phyloP scores from a whole-genome alignment of 2,329 filamentous ascomycete genomes.

The Sclerotinia subarctica region DNA sequence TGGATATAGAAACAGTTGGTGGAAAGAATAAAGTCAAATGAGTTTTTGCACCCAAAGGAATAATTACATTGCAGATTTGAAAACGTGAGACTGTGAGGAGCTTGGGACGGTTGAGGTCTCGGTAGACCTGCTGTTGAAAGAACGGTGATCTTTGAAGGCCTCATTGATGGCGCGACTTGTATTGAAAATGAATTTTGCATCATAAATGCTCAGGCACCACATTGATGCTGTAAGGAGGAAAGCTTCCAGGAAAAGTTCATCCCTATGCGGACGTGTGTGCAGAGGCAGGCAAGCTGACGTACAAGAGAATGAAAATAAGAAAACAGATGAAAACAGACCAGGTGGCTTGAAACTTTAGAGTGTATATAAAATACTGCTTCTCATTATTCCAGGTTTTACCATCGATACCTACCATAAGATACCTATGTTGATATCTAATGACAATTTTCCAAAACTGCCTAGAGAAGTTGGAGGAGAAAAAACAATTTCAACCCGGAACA shows the following conservation, averaged over 20 bases:
- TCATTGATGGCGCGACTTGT: neutral
- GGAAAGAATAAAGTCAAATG: neutral
- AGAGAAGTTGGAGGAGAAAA: neutral
- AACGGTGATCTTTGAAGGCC: neutral
- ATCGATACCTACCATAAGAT: too few relatives aligned
- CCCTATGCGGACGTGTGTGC: neutral
- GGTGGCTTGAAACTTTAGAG: too few relatives aligned
- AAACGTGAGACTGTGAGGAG: neutral
- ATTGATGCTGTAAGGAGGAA: neutral
- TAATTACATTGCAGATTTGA: neutral
- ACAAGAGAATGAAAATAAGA: neutral
- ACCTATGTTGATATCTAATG: neutral
- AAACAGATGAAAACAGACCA: too few relatives aligned
- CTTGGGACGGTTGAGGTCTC: neutral
- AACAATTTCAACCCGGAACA: neutral
- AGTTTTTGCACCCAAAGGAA: neutral
- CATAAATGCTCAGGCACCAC: neutral
- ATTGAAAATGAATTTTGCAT: neutral
- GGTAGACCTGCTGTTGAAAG: neutral
- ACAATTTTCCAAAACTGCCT: too few relatives aligned
- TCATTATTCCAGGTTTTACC: too few relatives aligned
- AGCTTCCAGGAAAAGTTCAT: neutral
- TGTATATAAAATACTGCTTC: too few relatives aligned
- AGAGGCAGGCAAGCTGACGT: neutral
- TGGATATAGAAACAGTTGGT: neutral